These are phyloP conservation scores for Kurtzmaniella natalensis DNA, from an alignment of 1,139 yeast species.

Conservation along the genomic window DNA sequence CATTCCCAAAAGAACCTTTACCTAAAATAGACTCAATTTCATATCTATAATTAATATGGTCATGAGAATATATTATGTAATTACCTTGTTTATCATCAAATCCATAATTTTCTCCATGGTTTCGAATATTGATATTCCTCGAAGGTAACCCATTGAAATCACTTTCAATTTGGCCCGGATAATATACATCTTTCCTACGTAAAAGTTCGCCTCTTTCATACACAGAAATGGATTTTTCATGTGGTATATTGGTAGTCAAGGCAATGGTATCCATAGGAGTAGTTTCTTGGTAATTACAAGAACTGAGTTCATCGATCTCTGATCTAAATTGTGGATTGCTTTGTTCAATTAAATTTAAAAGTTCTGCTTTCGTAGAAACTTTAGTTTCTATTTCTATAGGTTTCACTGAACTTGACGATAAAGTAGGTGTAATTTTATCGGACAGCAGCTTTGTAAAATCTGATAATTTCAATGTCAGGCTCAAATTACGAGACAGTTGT, in stretches of 20 bases:
- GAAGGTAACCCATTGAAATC: constrained; percentile 8
- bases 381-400: constrained; percentile 10
- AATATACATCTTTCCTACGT: constrained; percentile 38
- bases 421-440: too few species aligned
- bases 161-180: constrained; percentile 12
- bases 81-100: constrained; percentile 72
- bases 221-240: constrained; percentile 24
- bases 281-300: not conserved
- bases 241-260: constrained; percentile 7
- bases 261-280: not conserved
- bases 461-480: not conserved
- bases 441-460: too few species aligned
- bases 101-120: constrained; percentile 53
- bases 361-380: constrained; percentile 15
- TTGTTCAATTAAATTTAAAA: constrained; percentile 17
- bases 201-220: constrained; percentile 53
- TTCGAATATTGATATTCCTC: constrained; percentile 38
- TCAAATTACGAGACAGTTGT: constrained; percentile 1
- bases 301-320: not conserved
- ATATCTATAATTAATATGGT: constrained; percentile 75
- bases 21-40: constrained; percentile 61
- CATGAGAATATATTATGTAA: constrained; percentile 52
- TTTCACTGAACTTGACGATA: too few species aligned
- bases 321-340: constrained; percentile 16
- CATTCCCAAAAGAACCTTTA: constrained; percentile 83